These are phyloP conservation scores for Arctostaphylos glauca DNA, from an alignment of 148 eudicot genomes.

Conservation along the genomic window DNA sequence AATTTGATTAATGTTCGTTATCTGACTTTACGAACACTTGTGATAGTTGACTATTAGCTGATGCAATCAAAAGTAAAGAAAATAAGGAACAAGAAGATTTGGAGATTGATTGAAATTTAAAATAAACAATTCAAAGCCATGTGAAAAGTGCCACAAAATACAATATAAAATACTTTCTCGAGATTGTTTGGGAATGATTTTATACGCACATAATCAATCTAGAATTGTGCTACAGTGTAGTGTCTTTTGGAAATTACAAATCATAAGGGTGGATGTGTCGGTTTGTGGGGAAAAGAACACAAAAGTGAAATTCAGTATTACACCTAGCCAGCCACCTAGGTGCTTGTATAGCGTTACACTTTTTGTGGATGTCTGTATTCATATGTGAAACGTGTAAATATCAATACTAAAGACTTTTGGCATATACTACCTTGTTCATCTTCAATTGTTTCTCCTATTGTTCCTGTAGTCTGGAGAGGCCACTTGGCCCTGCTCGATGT, in stretches of 20 bases:
- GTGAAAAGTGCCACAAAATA: not conserved
- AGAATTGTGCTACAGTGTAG: not conserved
- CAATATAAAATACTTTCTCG: too few relatives aligned
- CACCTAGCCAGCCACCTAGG: not conserved
- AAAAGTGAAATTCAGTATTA: not conserved
- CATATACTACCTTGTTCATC: too few relatives aligned
- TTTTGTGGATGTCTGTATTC: not conserved
- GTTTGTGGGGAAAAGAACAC: not conserved
- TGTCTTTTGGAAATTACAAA: not conserved
- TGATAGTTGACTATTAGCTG: not conserved
- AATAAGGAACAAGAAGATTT: too few relatives aligned
- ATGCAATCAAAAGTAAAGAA: too few relatives aligned
- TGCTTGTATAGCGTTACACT: not conserved
- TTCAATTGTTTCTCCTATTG: too few relatives aligned
- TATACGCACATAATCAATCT: not conserved
- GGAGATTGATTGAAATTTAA: too few relatives aligned
- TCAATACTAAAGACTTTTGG: not conserved
- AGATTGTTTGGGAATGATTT: not conserved
- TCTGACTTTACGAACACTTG: not conserved
- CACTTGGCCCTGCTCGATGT: too few relatives aligned
- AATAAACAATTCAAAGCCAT: not conserved
- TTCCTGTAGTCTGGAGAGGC: too few relatives aligned
- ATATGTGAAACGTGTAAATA: not conserved
- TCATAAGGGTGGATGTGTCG: not conserved
- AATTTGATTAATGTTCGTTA: too few relatives aligned